Percentiles rank a stretch among this genome's conserved stretches.
phyloP scores from a whole-genome alignment of 164 flowering plant genomes.

The Berberis thunbergii region DNA sequence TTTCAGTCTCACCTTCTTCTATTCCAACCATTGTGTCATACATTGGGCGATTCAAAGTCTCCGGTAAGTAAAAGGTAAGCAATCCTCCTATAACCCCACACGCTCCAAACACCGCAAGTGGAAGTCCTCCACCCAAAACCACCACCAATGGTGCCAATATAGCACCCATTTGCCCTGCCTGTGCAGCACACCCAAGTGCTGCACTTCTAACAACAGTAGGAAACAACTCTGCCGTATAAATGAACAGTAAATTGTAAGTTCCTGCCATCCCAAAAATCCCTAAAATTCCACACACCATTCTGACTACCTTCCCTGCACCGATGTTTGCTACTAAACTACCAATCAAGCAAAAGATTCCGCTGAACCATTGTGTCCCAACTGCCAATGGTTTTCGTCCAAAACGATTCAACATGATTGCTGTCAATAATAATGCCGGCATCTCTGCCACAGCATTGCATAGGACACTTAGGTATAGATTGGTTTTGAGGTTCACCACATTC shows the following conservation, averaged over 20 bases:
- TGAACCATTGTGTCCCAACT: constrained; percentile 65
- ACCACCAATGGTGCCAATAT: constrained; percentile 85
- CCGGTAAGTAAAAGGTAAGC: constrained; percentile 65
- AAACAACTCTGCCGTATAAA: constrained; percentile 76
- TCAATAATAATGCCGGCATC: constrained; percentile 73
- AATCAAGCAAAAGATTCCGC: constrained; percentile 57
- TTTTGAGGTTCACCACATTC: constrained; percentile 77
- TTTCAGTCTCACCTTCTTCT: constrained; percentile 38
- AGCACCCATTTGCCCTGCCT: constrained; percentile 88
- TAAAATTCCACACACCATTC: constrained; percentile 63
- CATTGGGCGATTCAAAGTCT: constrained; percentile 64
- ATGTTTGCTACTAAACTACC: constrained; percentile 30
- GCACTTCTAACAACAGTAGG: constrained; percentile 94
- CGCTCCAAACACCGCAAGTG: constrained; percentile 57
- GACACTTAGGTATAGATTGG: constrained; percentile 72
- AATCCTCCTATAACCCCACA: constrained; percentile 61
- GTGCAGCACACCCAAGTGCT: constrained; percentile 75
- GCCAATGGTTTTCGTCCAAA: constrained; percentile 68
- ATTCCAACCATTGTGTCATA: constrained; percentile 82
- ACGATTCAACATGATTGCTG: constrained; percentile 50
- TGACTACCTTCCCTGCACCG: constrained; percentile 37
- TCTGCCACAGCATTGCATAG: constrained; percentile 68
- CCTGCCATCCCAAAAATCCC: constrained; percentile 93
- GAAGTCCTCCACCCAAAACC: constrained; percentile 60
- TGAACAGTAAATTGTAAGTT: constrained; percentile 70